These are phyloP conservation scores for Cutaneotrichosporon sp. DNA, from an alignment of 1,284 basidiomycete genomes.

Conservation along the genomic window DNA sequence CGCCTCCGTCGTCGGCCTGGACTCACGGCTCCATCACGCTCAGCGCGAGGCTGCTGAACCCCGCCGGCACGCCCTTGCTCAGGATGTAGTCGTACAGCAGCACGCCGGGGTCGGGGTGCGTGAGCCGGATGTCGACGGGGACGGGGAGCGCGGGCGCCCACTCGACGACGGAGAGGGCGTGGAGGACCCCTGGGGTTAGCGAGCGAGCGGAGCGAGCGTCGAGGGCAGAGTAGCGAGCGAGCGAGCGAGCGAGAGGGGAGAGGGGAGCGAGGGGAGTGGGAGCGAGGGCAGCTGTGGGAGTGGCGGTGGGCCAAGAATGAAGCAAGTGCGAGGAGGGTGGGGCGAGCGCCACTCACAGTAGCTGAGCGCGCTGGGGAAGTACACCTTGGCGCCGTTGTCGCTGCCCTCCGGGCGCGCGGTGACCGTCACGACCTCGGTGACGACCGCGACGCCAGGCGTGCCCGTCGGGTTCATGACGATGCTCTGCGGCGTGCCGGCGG, in stretches of 20 bases:
- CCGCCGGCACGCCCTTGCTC: neutral
- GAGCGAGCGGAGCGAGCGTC: too few relatives aligned
- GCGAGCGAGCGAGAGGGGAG: too few relatives aligned
- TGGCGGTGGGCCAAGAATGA: too few relatives aligned
- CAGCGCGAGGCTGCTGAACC: neutral
- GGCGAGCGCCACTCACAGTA: too few relatives aligned
- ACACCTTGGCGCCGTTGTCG: slow-evolving; percentile 8
- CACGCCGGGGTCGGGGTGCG: slow-evolving; percentile 7
- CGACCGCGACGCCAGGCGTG: neutral
- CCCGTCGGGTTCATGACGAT: neutral
- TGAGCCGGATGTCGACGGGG: slow-evolving; percentile 10
- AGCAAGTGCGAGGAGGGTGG: too few relatives aligned
- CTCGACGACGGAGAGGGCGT: slow-evolving; percentile 5
- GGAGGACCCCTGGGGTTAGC: slow-evolving; percentile 8
- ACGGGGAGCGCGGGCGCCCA: slow-evolving; percentile 13
- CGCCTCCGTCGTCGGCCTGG: neutral
- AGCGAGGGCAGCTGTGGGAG: too few relatives aligned
- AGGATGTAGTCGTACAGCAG: slow-evolving; percentile 11
- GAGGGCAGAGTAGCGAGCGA: too few relatives aligned
- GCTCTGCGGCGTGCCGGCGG: neutral
- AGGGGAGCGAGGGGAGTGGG: neutral
- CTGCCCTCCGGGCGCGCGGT: neutral
- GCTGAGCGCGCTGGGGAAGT: neutral
- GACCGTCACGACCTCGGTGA: neutral
- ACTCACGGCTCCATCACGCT: neutral